These are phyloP conservation scores for Chaetomiaceae sp. DNA, from an alignment of 2,329 filamentous ascomycete genomes.

Conservation along the genomic window DNA sequence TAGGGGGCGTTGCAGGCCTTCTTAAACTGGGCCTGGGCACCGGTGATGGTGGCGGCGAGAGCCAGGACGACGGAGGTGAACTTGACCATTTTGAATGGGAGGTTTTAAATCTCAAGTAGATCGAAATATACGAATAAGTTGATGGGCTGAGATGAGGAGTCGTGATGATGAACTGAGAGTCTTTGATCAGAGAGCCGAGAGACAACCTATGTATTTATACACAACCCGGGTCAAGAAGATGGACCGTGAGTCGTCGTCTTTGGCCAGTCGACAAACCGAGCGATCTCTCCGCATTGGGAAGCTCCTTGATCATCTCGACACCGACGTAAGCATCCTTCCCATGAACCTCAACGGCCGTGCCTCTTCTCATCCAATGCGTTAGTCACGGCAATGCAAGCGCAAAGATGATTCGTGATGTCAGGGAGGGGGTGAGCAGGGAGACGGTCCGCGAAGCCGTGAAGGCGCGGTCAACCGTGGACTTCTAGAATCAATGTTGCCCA, in stretches of 20 bases:
- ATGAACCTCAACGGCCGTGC: not conserved
- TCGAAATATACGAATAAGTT: not conserved
- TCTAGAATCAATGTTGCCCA: not conserved
- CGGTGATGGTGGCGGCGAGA: conserved; percentile 10
- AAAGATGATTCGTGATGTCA: not conserved
- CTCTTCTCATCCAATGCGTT: not conserved
- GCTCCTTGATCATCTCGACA: not conserved
- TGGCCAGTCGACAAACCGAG: not conserved
- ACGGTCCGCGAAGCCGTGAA: not conserved
- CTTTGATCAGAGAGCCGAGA: not conserved
- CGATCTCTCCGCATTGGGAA: not conserved
- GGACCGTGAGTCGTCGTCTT: not conserved
- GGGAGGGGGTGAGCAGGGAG: not conserved
- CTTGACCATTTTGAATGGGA: conserved; percentile 10
- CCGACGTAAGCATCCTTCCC: not conserved
- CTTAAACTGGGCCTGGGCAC: conserved; percentile 5
- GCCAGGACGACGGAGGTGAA: conserved; percentile 1
- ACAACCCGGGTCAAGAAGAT: not conserved
- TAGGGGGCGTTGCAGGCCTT: conserved; percentile 11
- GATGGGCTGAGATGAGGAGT: not conserved
- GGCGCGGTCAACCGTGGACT: not conserved
- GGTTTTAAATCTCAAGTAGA: no score
- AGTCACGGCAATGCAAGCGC: not conserved
- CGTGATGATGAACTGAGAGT: not conserved
- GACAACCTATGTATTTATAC: not conserved